Conservation (phyloP, 129 eudicot genomes). For the Lonicera japonica region DNA sequence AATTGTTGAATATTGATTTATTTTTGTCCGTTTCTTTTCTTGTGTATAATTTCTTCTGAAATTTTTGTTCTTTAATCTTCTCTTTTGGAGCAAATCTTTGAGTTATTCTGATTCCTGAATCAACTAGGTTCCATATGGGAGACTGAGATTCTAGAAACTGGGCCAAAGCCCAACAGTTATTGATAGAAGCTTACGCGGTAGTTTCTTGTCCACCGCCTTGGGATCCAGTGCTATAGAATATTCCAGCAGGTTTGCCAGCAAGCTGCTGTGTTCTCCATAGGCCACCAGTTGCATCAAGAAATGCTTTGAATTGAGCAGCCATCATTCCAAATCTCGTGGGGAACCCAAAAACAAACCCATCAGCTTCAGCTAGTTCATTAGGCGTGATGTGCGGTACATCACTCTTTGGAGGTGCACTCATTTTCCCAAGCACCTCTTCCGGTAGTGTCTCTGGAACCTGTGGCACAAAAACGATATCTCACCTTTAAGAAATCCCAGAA, state of each 20-base stretch:
- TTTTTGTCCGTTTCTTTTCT: too few species aligned
- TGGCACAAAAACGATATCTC: neutral
- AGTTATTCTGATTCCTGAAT: too few species aligned
- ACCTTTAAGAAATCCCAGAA: neutral
- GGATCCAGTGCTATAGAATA: conserved; percentile 85
- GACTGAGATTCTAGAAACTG: too few species aligned
- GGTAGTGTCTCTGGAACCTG: conserved; percentile 75
- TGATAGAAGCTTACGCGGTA: conserved; percentile 54
- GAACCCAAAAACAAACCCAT: conserved; percentile 83
- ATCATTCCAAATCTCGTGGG: conserved; percentile 90
- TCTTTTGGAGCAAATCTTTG: too few species aligned
- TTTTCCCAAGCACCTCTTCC: conserved; percentile 66
- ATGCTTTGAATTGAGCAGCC: conserved; percentile 85
- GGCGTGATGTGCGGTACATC: conserved; percentile 66
- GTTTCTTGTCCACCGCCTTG: conserved; percentile 97
- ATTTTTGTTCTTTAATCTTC: too few species aligned
- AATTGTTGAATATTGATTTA: too few species aligned
- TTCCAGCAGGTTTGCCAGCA: conserved; percentile 92
- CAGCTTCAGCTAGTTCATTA: conserved; percentile 72
- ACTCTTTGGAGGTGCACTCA: conserved; percentile 87
- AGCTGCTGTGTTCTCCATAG: conserved; percentile 89
- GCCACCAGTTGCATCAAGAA: conserved; percentile 80
- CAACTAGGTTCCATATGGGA: too few species aligned
- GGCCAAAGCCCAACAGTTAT: too few species aligned
- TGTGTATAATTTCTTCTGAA: too few species aligned